These are phyloP conservation scores for Warburgia ugandensis DNA, from an alignment of 164 flowering plant species.

Conservation along the genomic window DNA sequence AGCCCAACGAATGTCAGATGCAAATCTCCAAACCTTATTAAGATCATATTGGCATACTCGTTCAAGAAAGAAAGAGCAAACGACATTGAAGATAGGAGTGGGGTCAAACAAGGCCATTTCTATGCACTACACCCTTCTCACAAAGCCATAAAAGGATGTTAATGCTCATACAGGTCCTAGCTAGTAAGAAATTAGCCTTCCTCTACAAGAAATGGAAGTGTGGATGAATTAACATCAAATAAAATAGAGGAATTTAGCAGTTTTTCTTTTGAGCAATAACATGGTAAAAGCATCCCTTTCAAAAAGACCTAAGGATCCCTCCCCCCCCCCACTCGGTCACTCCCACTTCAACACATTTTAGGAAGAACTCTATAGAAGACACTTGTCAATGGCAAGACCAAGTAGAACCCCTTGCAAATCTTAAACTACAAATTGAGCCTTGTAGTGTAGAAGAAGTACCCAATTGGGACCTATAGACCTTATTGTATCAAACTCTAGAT, in stretches of 20 bases:
- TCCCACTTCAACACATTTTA: too few relatives aligned
- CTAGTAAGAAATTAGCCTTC: constrained; percentile 6
- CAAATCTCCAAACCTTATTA: background rate
- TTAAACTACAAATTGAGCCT: too few relatives aligned
- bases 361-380: too few relatives aligned
- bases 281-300: constrained; percentile 6
- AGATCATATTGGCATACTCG: constrained; percentile 1
- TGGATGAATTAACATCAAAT: constrained; percentile 6
- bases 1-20: too few relatives aligned
- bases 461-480: too few relatives aligned
- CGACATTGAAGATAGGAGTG: constrained; percentile 5
- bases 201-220: constrained; percentile 6
- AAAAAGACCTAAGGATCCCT: constrained; percentile 7
- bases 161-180: background rate
- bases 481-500: too few relatives aligned
- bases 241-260: constrained; percentile 10
- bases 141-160: too few relatives aligned
- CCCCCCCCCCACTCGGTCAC: too few relatives aligned
- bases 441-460: too few relatives aligned
- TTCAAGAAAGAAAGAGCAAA: constrained; percentile 2
- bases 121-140: too few relatives aligned
- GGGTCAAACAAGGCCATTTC: constrained; percentile 1
- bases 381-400: too few relatives aligned
- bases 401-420: too few relatives aligned
- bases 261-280: constrained; percentile 5